Base-by-base conservation (phyloP, 2,329 filamentous ascomycete species). In the Leptoxyphium fumago region DNA sequence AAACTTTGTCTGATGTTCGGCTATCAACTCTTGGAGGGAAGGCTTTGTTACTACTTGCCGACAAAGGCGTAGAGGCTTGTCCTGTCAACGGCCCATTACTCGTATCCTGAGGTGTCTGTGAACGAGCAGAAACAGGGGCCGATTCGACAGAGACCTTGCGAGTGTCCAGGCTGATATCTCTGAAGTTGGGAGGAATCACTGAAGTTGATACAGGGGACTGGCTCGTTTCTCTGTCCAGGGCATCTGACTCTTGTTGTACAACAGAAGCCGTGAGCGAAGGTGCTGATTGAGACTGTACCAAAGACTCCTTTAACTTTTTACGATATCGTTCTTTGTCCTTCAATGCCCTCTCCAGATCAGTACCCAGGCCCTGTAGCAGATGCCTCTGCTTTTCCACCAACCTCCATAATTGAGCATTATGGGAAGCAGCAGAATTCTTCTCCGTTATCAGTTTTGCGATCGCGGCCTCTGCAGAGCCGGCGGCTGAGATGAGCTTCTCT, bases 251-350 rank as follows among this genome's bases (percentile, higher is more conserved):
- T 21, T 39, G 40, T 21, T 41, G 39, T 14, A 47, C 45, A 5
- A 39, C 46, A 9, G 48, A 44, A 15, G 52, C 43, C 10, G 52
- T 50, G 45, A 59, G 41, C n/a, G 50, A 36, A 13, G 57, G 54
- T 34, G 54, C 54, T 8, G 59, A 58, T 14, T 54, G 48, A 18
- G 68, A 61, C 46, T 72, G 66, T 28, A 65, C 66, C 51, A 77
- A 64, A 46, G 76, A 62, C 45, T 96, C 88, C 63, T 94, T 94
- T 38, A 94, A 61, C 63, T 91, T 94, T 62, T 82, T 88, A 55
- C 84, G 79, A 60, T 96, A 96, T 54, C 82, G 82, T 52, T 96
- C 89, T 64, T 95, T 95, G 53, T 96, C 91, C 60, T 94, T 94
- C 50, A 94, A 64, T 1, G 88, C 80, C 43, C 84, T 78, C 63